Conservation (phyloP, 805 yeast genomes). For the Candida ipomoeae region DNA sequence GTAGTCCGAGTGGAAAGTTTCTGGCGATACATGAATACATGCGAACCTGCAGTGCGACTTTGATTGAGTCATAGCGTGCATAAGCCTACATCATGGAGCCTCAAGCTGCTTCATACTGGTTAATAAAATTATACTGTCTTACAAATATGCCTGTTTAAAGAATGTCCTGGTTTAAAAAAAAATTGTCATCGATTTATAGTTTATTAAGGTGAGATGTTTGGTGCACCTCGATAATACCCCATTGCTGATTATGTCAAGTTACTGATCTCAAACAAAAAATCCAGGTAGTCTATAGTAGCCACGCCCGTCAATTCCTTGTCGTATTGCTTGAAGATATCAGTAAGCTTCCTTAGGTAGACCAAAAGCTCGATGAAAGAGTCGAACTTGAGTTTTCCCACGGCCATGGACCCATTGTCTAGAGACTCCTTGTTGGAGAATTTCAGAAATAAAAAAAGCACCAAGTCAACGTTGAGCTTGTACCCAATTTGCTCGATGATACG, state of each 20-base stretch:
- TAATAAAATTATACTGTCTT: no score
- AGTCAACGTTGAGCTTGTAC: slow-evolving; percentile 53
- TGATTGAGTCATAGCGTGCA: not conserved
- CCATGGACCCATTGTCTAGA: slow-evolving; percentile 19
- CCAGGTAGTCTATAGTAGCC: slow-evolving; percentile 62
- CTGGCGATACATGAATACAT: not conserved
- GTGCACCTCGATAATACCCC: not conserved
- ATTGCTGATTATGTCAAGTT: slow-evolving; percentile 19
- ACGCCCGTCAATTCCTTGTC: slow-evolving; percentile 73
- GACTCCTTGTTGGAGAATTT: slow-evolving; percentile 44
- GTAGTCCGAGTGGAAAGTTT: not conserved
- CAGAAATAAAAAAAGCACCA: slow-evolving; percentile 55
- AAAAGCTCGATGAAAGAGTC: slow-evolving; percentile 79
- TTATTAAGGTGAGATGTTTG: not conserved
- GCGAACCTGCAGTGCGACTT: not conserved
- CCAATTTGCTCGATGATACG: slow-evolving; percentile 62
- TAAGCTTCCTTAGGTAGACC: slow-evolving; percentile 69
- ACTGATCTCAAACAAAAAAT: slow-evolving; percentile 54
- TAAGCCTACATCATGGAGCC: no score
- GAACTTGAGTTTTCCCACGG: slow-evolving; percentile 54
- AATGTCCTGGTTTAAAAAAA: no score
- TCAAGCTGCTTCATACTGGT: not conserved
- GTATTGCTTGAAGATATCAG: slow-evolving; percentile 73
- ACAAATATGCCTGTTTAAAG: no score
- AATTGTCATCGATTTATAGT: not conserved